phyloP scores from a whole-genome alignment of 108 stramenopile genomes.

The Nitzschia inconspicua region DNA sequence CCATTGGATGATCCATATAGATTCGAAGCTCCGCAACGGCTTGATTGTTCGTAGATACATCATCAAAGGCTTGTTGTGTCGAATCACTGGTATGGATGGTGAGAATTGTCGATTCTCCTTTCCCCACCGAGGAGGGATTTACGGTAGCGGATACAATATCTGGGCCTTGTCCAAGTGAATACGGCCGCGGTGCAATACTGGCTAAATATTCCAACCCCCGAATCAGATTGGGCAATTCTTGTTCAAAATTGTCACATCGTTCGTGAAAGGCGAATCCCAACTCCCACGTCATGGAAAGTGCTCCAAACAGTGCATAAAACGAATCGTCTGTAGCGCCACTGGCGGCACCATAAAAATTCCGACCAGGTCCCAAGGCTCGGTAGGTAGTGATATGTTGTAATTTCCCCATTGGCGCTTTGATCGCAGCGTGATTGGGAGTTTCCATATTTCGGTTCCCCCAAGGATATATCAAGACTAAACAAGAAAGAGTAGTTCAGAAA shows the following conservation, averaged over 20 bases:
- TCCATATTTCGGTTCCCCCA: slow-evolving; percentile 36
- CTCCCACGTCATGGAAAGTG: slow-evolving; percentile 42
- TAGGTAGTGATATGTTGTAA: slow-evolving; percentile 21
- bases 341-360: slow-evolving; percentile 18
- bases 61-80: no score
- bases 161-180: slow-evolving; percentile 33
- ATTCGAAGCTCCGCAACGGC: no score
- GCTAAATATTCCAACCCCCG: slow-evolving; percentile 33
- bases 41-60: no score
- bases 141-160: slow-evolving; percentile 11
- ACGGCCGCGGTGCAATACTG: slow-evolving; percentile 34
- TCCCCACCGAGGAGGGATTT: no score
- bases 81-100: no score
- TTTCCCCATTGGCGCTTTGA: slow-evolving; percentile 32
- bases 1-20: no score
- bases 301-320: slow-evolving; percentile 39
- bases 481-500: background rate
- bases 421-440: slow-evolving; percentile 31
- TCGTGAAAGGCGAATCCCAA: slow-evolving; percentile 43
- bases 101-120: no score
- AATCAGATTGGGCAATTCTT: slow-evolving; percentile 24
- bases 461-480: slow-evolving; percentile 19
- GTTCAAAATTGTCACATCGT: slow-evolving; percentile 38
- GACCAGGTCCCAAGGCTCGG: slow-evolving; percentile 24
- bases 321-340: slow-evolving; percentile 41